Percentiles rank a stretch among this genome's conserved stretches.
Evolutionary conservation across 1,284 basidiomycete species (phyloP).

Genomic region (Ganoderma sinense): DNA sequence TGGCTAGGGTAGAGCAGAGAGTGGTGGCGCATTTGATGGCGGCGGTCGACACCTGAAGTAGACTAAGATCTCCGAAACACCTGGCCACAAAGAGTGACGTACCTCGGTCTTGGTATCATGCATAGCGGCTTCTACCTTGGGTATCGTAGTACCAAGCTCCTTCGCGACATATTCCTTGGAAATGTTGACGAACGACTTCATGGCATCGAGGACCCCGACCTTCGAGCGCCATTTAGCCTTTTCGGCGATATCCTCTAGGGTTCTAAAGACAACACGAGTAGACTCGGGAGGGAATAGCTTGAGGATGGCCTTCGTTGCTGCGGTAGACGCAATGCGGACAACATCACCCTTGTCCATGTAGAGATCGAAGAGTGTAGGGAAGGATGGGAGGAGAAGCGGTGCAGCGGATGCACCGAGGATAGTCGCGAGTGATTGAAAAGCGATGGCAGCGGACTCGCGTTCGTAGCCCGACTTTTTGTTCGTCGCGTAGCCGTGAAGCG

Average conservation of each 20-base stretch:
- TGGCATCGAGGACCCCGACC: conserved; percentile 91
- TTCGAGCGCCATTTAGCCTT: conserved; percentile 96
- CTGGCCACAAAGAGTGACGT: conserved; percentile 28
- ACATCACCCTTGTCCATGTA: conserved; percentile 97
- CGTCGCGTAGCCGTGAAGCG: conserved; percentile 76
- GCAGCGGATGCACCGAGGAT: conserved; percentile 80
- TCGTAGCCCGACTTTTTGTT: conserved; percentile 95
- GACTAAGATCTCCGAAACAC: conserved; percentile 5
- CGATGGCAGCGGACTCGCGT: conserved; percentile 91
- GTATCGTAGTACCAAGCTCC: conserved; percentile 85
- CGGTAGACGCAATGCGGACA: conserved; percentile 82
- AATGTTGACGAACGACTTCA: conserved; percentile 75
- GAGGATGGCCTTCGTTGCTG: conserved; percentile 87
- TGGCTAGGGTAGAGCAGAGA: conserved; percentile 92
- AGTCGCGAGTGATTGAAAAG: conserved; percentile 80
- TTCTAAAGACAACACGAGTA: conserved; percentile 76
- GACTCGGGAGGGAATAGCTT: conserved; percentile 89
- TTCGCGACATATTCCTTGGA: conserved; percentile 87
- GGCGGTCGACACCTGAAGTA: conserved; percentile 79
- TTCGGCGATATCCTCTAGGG: conserved; percentile 79
- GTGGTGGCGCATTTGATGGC: conserved; percentile 94
- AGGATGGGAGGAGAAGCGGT: conserved; percentile 84
- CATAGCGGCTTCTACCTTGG: conserved; percentile 91
- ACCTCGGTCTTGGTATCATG: conserved; percentile 98
- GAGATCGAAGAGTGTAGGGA: conserved; percentile 85